Base-by-base conservation (phyloP, 2,329 filamentous ascomycete genomes). In the Ceratocystis colombiana region DNA sequence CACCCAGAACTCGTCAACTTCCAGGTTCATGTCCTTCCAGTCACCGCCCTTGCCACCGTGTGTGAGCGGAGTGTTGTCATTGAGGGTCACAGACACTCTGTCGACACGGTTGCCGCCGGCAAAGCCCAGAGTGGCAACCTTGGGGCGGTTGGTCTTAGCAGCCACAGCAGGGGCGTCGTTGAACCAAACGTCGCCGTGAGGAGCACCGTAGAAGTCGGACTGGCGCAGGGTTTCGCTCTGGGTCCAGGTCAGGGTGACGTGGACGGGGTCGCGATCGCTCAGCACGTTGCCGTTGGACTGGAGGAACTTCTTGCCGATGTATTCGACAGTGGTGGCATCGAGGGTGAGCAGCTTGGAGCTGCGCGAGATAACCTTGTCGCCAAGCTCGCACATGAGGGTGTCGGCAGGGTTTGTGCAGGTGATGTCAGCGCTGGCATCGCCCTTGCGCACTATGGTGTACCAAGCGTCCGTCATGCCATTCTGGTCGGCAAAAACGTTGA, bases 191-290 rank as follows among this genome's bases (percentile, higher is more conserved):
- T 69, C 72, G 46, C 81, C 81, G 70, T 73, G 28, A 28, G 28
- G 28, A 28, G 28, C 28, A 28, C 28, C 28, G 28, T 28, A 28
- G 28, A 28, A 28, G 28, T 28, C 28, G 5, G 28, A 28, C 28
- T 28, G 28, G 28, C 28, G 28, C 28, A 28, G 28, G 3, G 28
- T 28, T 28, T 28, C 28, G 28, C 28, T 28, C 7, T 74, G 70
- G 17, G 74, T 68, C 78, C 79, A 79, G 70, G 76, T 75, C 71
- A 85, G 79, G 71, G 80, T 76, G 17, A 82, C 79, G 17, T 77
- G 75, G 66, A 88, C 76, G 1, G 84, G 84, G 73, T 88, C 86
- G 71, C 88, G 85, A 72, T 88, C 85, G 1, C 81, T 81, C 30
- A 88, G 76, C 20, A 86, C 76, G 68, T 72, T 79, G 37, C 82